Evolutionary conservation across 2,329 filamentous ascomycete genomes (phyloP).

Genomic region (Fusarium annulatum): DNA sequence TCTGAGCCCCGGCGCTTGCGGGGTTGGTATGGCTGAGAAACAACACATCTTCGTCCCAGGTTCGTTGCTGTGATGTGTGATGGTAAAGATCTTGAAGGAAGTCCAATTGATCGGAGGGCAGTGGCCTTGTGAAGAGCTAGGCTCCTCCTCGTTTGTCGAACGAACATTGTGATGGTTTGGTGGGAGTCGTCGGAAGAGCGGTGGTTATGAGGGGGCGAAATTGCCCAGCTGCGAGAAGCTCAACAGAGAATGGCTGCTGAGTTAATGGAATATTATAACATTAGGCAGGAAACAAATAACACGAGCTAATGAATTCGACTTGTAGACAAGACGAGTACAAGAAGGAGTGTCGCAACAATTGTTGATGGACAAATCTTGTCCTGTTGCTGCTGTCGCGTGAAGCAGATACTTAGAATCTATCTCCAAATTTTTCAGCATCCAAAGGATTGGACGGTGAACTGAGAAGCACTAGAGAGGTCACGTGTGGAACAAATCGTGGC

Average conservation of each 20-base stretch:
- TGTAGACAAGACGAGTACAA: conserved; percentile 6
- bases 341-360: conserved; percentile 12
- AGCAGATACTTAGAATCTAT: conserved; percentile 28
- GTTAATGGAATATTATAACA: conserved; percentile 38
- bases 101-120: conserved; percentile 29
- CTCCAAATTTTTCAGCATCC: conserved; percentile 47
- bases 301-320: not conserved
- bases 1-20: conserved; percentile 45
- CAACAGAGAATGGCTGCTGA: conserved; percentile 30
- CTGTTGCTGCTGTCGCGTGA: conserved; percentile 42
- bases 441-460: conserved; percentile 17
- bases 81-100: conserved; percentile 26
- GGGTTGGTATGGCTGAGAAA: conserved; percentile 46
- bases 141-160: conserved; percentile 49
- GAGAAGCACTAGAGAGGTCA: conserved; percentile 27
- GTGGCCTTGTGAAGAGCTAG: conserved; percentile 41
- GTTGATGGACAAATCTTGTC: conserved; percentile 31
- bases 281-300: conserved; percentile 25
- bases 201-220: not conserved
- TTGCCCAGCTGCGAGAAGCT: conserved; percentile 9
- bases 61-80: conserved; percentile 27
- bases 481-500: conserved; percentile 27
- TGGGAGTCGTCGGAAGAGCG: conserved; percentile 1
- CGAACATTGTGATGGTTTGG: conserved; percentile 48
- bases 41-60: conserved; percentile 41